These are phyloP conservation scores for Cyclanthera cordifolia DNA, from an alignment of 306 rosid genomes.

Conservation along the genomic window DNA sequence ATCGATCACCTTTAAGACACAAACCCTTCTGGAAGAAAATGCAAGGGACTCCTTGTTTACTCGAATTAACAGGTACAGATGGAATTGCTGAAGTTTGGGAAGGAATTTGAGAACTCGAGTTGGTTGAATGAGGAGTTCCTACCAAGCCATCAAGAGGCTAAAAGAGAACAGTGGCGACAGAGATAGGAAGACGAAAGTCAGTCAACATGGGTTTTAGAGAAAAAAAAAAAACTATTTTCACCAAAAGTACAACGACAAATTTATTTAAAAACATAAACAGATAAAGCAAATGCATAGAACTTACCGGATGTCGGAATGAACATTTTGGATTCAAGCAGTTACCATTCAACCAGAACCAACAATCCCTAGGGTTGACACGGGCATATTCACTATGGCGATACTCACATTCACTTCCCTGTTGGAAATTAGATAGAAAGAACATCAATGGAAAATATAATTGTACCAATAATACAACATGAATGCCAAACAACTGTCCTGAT, in stretches of 20 bases:
- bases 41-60: conserved; percentile 76
- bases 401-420: conserved; percentile 87
- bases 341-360: conserved; percentile 92
- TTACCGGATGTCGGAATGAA: conserved; percentile 87
- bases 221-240: not conserved
- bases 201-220: not conserved
- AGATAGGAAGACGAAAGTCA: conserved; percentile 2
- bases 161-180: not conserved
- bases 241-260: not conserved
- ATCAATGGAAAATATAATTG: not conserved
- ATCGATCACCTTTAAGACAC: conserved; percentile 83
- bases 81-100: conserved; percentile 31
- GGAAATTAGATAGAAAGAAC: conserved; percentile 2
- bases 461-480: not conserved
- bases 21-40: conserved; percentile 76
- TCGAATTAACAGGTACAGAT: conserved; percentile 32
- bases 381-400: conserved; percentile 96
- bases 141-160: conserved; percentile 87
- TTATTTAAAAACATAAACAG: not conserved
- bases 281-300: conserved; percentile 20
- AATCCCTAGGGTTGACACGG: conserved; percentile 87
- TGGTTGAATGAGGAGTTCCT: conserved; percentile 46
- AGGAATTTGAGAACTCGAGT: conserved; percentile 40
- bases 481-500: conserved; percentile 8
- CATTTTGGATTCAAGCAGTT: conserved; percentile 91